phyloP scores from a whole-genome alignment of 169 alveolate genomes.

The Toxoplasma gondii region DNA sequence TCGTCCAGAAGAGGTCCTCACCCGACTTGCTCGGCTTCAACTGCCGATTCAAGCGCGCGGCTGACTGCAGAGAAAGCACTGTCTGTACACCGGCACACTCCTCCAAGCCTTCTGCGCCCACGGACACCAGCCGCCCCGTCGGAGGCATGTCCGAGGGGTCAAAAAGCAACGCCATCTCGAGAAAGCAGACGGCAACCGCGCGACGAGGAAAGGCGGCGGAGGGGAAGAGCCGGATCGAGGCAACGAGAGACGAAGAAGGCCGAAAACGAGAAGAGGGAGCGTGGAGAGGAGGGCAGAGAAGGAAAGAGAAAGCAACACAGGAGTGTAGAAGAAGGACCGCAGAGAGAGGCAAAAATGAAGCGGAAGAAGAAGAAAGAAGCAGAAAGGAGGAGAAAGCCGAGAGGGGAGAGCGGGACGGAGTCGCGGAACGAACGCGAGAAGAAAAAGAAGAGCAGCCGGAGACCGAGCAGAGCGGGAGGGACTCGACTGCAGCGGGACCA shows the following conservation, averaged over 20 bases:
- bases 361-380: background rate
- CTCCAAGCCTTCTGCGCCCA: background rate
- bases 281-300: background rate
- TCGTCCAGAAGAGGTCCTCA: constrained; percentile 80
- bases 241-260: background rate
- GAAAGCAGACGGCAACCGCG: background rate
- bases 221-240: background rate
- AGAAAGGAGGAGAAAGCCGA: background rate
- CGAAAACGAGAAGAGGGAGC: background rate
- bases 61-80: background rate
- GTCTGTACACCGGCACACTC: background rate
- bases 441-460: no score
- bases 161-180: background rate
- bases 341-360: background rate
- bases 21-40: constrained; percentile 54
- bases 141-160: constrained; percentile 23
- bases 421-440: no score
- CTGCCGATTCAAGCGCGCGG: background rate
- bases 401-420: no score
- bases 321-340: background rate
- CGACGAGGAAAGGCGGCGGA: background rate
- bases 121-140: constrained; percentile 5
- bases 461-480: no score
- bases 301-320: background rate
- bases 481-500: no score